Conservation (phyloP, 768 basidiomycete species). For the Naematelia encephala region DNA sequence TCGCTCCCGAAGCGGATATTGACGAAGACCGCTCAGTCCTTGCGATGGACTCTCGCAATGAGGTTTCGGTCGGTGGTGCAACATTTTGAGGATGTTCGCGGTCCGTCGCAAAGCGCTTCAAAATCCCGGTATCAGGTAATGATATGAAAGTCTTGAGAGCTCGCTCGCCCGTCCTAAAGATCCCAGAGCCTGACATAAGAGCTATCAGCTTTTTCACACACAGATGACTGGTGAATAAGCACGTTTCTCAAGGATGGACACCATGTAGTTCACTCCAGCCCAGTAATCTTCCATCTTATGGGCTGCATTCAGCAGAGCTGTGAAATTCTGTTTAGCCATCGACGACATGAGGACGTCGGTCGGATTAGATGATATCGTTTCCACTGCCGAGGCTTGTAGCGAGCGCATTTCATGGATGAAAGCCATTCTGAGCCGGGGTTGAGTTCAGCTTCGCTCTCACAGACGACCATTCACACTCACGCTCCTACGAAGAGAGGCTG, state of each 20-base stretch:
- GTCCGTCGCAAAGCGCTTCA: conserved; percentile 39
- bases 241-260: conserved; percentile 35
- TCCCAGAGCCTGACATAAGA: conserved; percentile 16
- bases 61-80: conserved; percentile 37
- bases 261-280: conserved; percentile 38
- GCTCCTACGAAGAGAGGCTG: conserved; percentile 8
- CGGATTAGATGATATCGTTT: conserved; percentile 4
- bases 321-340: conserved; percentile 38
- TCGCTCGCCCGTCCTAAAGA: conserved; percentile 4
- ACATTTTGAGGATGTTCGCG: conserved; percentile 35
- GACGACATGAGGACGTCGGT: conserved; percentile 37
- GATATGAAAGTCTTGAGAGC: conserved; percentile 41
- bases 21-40: conserved; percentile 20
- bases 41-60: conserved; percentile 39
- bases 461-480: neutral
- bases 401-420: conserved; percentile 40
- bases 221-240: neutral
- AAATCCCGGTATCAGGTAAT: conserved; percentile 43
- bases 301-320: conserved; percentile 33
- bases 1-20: conserved; percentile 18
- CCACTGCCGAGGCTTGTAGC: conserved; percentile 1
- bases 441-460: neutral
- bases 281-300: conserved; percentile 36
- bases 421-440: conserved; percentile 30
- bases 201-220: too few species aligned